Evolutionary conservation across 1,284 basidiomycete species (phyloP).

Genomic region (Ustilago vetiveriae): DNA sequence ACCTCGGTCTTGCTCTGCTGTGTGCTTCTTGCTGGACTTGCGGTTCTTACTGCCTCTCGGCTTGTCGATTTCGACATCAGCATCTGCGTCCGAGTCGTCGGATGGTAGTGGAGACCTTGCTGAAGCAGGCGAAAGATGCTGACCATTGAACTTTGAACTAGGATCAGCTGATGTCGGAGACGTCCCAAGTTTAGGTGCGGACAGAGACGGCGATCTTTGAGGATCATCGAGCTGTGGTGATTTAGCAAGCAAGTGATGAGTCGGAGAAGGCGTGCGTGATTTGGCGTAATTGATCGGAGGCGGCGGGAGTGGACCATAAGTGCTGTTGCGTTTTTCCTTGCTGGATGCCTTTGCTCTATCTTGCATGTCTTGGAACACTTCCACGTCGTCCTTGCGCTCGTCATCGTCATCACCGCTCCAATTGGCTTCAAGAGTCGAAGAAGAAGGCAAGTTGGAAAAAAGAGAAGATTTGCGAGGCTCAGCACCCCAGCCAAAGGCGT

Average conservation of each 20-base stretch:
- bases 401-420: conserved; percentile 51
- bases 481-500: conserved; percentile 39
- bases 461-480: conserved; percentile 26
- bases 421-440: conserved; percentile 33
- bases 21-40: conserved; percentile 11
- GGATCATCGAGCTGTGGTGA: conserved; percentile 24
- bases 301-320: conserved; percentile 20
- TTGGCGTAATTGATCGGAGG: conserved; percentile 34
- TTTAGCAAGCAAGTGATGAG: conserved; percentile 25
- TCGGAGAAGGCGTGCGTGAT: conserved; percentile 32
- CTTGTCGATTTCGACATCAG: conserved; percentile 34
- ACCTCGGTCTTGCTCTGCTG: not conserved
- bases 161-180: not conserved
- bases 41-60: conserved; percentile 4
- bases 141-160: not conserved
- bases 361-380: conserved; percentile 32
- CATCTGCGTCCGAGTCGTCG: conserved; percentile 40
- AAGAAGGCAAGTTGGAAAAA: conserved; percentile 35
- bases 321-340: conserved; percentile 26
- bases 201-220: conserved; percentile 1
- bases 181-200: conserved; percentile 4
- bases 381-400: conserved; percentile 27
- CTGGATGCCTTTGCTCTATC: conserved; percentile 27
- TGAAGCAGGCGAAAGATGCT: conserved; percentile 26
- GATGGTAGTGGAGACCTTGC: conserved; percentile 13